Base-by-base conservation (phyloP, 2,329 filamentous ascomycete genomes). In the Xylariaceae sp. region DNA sequence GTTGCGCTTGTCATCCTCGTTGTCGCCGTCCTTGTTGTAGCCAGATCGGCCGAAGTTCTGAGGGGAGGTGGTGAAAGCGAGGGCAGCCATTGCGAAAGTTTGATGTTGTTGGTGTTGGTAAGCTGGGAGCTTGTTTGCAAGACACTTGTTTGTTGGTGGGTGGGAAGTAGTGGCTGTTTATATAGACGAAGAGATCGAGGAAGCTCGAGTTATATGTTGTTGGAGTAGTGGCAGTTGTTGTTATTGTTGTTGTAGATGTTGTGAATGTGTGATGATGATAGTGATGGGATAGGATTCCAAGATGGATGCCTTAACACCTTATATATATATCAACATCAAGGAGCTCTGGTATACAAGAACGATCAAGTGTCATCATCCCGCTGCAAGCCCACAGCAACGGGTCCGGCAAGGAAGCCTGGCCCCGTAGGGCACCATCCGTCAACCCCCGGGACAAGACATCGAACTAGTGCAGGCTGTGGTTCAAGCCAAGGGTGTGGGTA, bases 1-100 rank as follows among this genome's bases (percentile, higher is more conserved):
- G 57, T 53, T 56, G 48, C 47, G 54, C 60, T 67, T 64, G 55
- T 67, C 61, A 31, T 71, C 68, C 32, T 71, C 68, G 47, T 55
- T 66, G 51, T 68, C 68, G 32, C 58, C 62, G 46, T 67, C 62
- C 64, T 71, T 73, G 70, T 76, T 76, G 68, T 75, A 75, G 55
- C 73, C 73, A 45, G 68, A 71, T 53, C 73, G 73, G 63, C 74
- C 74, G 51, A 71, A 66, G 65, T 69, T 66, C 54, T 63, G 56
- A 52, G 64, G 58, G 57, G 53, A 58, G 58, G 64, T 58, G 45
- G 58, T 55, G 57, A 65, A 60, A 57, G 66, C 49, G 57, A 65
- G 63, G 52, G 56, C 65, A 48, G 69, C 69, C 70, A 71, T 72
- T 71, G 60, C 61, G 60, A 58, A 54, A 47, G 39, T 59, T 50